These are phyloP conservation scores for Globisporangium iwayamae DNA, from an alignment of 352 stramenopile species.

Conservation along the genomic window DNA sequence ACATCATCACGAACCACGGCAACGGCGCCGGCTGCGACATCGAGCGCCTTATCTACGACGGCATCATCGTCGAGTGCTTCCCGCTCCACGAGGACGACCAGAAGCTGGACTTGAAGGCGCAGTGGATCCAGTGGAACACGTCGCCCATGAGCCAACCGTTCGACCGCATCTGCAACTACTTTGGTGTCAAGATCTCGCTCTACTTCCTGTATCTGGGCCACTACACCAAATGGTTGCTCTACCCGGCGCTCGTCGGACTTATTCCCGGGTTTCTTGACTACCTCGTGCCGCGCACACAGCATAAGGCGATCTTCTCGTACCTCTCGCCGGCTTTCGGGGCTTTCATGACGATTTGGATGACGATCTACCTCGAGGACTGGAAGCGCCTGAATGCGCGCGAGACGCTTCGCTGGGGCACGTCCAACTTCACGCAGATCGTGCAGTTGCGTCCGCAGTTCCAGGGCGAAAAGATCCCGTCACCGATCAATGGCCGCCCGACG, in stretches of 20 bases:
- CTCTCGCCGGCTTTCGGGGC: conserved; percentile 73
- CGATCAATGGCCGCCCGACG: conserved; percentile 66
- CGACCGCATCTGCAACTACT: conserved; percentile 80
- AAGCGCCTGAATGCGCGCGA: conserved; percentile 79
- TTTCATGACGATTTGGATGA: conserved; percentile 90
- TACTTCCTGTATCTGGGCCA: conserved; percentile 98
- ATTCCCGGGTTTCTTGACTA: conserved; percentile 84
- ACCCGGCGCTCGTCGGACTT: conserved; percentile 88
- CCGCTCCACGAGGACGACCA: conserved; percentile 71
- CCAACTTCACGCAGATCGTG: conserved; percentile 63
- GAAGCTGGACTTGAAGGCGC: conserved; percentile 51
- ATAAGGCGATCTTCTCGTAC: conserved; percentile 69
- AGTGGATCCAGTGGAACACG: conserved; percentile 71
- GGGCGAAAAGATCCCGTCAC: conserved; percentile 67
- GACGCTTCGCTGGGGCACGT: conserved; percentile 83
- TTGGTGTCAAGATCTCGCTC: conserved; percentile 92
- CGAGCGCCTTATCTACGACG: conserved; percentile 72
- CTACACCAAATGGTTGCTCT: conserved; percentile 94
- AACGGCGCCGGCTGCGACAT: conserved; percentile 66
- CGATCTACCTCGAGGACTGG: conserved; percentile 89
- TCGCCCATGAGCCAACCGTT: conserved; percentile 79
- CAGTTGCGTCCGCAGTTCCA: conserved; percentile 74
- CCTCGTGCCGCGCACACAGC: conserved; percentile 34
- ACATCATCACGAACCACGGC: conserved; percentile 77
- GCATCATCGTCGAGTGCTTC: conserved; percentile 72